A percentile compares a stretch with the other conserved stretches of the same genome.
Evolutionary conservation across 352 stramenopile genomes (phyloP).

Genomic region (Globisporangium paddicum): DNA sequence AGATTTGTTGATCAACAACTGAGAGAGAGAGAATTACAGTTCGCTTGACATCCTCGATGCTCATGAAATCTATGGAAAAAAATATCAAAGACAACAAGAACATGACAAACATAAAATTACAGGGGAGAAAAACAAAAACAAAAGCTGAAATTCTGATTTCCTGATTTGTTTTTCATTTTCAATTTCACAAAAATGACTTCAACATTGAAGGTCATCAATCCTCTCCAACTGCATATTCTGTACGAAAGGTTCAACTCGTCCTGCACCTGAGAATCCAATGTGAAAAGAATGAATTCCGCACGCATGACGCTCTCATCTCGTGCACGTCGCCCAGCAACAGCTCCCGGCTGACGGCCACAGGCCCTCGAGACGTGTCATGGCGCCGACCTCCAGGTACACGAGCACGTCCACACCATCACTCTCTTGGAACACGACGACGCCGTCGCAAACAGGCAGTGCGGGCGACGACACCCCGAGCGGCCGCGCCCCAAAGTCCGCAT

Average conservation of each 20-base stretch:
- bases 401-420: slow-evolving; percentile 7
- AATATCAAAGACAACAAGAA: no score
- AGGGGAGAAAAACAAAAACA: no score
- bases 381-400: slow-evolving; percentile 14
- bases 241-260: background rate
- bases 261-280: background rate
- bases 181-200: slow-evolving; percentile 4
- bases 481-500: slow-evolving; percentile 7
- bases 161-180: no score
- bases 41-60: no score
- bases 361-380: slow-evolving; percentile 6
- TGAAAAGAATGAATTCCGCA: no score
- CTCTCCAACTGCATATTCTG: background rate
- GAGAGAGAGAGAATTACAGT: no score
- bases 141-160: background rate
- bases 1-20: no score
- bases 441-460: slow-evolving; percentile 5
- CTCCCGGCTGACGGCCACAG: slow-evolving; percentile 5
- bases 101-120: no score
- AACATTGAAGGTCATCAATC: slow-evolving; percentile 3
- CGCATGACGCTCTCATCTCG: no score
- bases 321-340: background rate
- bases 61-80: no score
- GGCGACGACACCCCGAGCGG: slow-evolving; percentile 5
- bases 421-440: slow-evolving; percentile 12